phyloP scores from a whole-genome alignment of 2,329 filamentous ascomycete species.

The Fusarium brachygibbosum region DNA sequence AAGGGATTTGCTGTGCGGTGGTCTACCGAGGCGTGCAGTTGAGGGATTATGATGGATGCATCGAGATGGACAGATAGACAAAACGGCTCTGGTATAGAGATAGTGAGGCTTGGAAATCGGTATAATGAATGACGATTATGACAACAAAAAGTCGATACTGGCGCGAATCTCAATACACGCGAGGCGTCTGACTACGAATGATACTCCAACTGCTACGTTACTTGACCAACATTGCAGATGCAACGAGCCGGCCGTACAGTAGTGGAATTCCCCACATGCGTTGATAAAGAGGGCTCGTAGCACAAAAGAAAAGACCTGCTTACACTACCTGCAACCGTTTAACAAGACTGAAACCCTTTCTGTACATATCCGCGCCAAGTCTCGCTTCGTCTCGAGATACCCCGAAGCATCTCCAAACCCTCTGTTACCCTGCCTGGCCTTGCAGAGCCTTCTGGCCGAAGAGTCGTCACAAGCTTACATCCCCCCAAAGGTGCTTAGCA shows the following conservation, averaged over 20 bases:
- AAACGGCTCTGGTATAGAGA: conserved; percentile 1
- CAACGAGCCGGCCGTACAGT: conserved; percentile 20
- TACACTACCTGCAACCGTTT: conserved; percentile 4
- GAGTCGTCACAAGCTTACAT: conserved; percentile 21
- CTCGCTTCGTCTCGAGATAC: conserved; percentile 30
- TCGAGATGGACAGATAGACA: conserved; percentile 16
- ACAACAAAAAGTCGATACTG: conserved; percentile 13
- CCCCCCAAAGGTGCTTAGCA: conserved; percentile 2
- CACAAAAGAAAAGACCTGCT: conserved; percentile 17
- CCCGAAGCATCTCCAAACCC: conserved; percentile 24
- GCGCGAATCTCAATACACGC: conserved; percentile 1
- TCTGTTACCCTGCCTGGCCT: conserved; percentile 10
- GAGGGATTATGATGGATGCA: conserved; percentile 10
- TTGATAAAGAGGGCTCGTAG: conserved; percentile 32
- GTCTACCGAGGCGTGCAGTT: conserved; percentile 58
- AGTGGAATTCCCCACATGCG: conserved; percentile 41
- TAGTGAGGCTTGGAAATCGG: background rate
- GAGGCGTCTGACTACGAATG: conserved; percentile 12
- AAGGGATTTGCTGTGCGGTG: conserved; percentile 82
- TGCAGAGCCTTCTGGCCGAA: conserved; percentile 32
- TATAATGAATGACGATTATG: conserved; percentile 41
- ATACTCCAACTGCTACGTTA: conserved; percentile 45
- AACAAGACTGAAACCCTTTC: conserved; percentile 13
- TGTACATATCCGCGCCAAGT: conserved; percentile 21
- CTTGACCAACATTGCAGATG: conserved; percentile 34